Evolutionary conservation across 768 basidiomycete genomes (phyloP).

Genomic region (Cyclocybe cylindracea): DNA sequence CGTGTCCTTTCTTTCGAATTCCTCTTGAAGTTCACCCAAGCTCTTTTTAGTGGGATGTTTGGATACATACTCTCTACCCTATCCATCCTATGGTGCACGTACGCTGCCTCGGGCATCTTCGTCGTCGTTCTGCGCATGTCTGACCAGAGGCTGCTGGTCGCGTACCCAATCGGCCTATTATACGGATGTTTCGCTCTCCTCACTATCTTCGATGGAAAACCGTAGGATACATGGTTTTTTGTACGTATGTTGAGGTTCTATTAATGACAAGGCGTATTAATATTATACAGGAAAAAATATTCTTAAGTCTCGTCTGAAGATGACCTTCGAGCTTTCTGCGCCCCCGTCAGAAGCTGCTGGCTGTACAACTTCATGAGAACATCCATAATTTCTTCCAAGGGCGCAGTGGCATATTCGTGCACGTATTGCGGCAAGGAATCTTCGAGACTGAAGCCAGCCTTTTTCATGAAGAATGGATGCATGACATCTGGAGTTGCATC

Average conservation of each 20-base stretch:
- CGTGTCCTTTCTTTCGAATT: conserved; percentile 30
- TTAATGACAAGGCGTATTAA: conserved; percentile 7
- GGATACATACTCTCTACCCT: conserved; percentile 84
- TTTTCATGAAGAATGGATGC: conserved; percentile 87
- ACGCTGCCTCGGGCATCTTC: conserved; percentile 94
- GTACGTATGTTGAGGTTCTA: neutral
- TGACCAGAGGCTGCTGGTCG: conserved; percentile 91
- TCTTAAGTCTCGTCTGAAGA: conserved; percentile 1
- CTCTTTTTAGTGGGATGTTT: conserved; percentile 61
- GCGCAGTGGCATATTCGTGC: conserved; percentile 82
- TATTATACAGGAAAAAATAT: neutral
- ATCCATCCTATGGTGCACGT: conserved; percentile 96
- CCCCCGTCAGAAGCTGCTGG: conserved; percentile 57
- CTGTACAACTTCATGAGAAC: conserved; percentile 75
- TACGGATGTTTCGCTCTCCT: conserved; percentile 94
- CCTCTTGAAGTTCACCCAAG: conserved; percentile 9
- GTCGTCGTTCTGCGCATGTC: conserved; percentile 95
- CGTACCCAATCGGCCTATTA: conserved; percentile 92
- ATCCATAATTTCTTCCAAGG: conserved; percentile 85
- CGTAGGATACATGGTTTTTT: neutral
- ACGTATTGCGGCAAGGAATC: conserved; percentile 87
- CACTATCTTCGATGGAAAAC: conserved; percentile 76
- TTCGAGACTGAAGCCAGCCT: conserved; percentile 79
- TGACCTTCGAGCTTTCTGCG: conserved; percentile 12
- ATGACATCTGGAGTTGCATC: conserved; percentile 89